Base-by-base conservation (phyloP, 805 yeast genomes). In the Candida morakotiae region DNA sequence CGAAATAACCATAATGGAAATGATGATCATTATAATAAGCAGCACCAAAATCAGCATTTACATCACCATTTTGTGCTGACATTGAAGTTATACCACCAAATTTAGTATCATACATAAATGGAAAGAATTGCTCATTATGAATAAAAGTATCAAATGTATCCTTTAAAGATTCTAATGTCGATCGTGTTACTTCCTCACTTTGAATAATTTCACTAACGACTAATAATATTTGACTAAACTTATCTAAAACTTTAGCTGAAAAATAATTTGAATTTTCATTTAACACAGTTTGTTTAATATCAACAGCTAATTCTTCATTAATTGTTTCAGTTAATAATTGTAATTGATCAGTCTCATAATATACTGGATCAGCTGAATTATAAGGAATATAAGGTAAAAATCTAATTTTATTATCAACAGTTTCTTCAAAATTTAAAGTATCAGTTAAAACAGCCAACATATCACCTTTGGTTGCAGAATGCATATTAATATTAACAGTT, bases 11-110 rank as follows among this genome's bases (percentile, higher is more conserved):
- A 51, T 83, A 87, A 56, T 87, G 94, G 73, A 85, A 87, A 54
- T 86, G 93, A 51, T 87, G 95, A 52, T 87, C 95, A 48, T 86
- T 85, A 60, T 85, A 86, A 55, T 75, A 83, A 17, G 84, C 75
- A 55, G 81, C 73, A 32, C 94, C 95, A 55, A 71, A 87, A 51
- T 79, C 83, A 27, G 68, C 69, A 25, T 64, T 62, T 17, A 65
- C 47, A 40, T 71, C 73, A 39, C 75, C 75, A 35, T 53, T 42
- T 44, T 67, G 66, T 16, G 70, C 57, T 8, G 72, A 73, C 25
- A 73, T 60, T 1, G 82, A 71, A n/a, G 80, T 72, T 9, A 79
- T 62, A 39, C 83, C 83, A 30, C 70, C 69, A 49, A 60, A 77
- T 40, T 58, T 69, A 6, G 80, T 74, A 49, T 78, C 82, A 52